phyloP scores from a whole-genome alignment of 164 flowering plant genomes.

The Aristolochia fimbriata region DNA sequence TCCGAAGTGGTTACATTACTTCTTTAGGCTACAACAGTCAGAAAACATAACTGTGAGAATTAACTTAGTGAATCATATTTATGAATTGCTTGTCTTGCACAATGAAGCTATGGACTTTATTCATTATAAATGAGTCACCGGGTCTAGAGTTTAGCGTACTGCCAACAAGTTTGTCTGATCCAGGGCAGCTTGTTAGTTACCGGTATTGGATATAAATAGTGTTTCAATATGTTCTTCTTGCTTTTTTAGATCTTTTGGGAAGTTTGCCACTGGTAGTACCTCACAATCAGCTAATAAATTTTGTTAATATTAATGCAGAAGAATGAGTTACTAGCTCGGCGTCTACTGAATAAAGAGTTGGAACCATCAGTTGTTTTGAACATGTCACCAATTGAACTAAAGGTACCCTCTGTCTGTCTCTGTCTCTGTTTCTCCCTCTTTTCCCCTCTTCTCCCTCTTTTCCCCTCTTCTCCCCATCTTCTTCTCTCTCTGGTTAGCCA shows the following conservation, averaged over 20 bases:
- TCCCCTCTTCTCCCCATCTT: not conserved
- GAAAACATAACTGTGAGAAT: too few relatives aligned
- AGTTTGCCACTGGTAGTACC: not conserved
- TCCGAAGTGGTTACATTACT: too few relatives aligned
- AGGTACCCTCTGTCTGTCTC: constrained; percentile 31
- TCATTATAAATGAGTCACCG: too few relatives aligned
- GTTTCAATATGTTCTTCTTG: not conserved
- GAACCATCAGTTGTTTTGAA: constrained; percentile 63
- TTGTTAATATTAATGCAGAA: constrained; percentile 33
- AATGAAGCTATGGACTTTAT: too few relatives aligned
- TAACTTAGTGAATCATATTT: too few relatives aligned
- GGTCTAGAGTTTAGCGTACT: too few relatives aligned
- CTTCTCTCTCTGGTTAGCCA: too few relatives aligned
- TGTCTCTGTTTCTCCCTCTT: not conserved
- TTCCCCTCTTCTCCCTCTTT: not conserved
- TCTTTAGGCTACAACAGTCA: too few relatives aligned
- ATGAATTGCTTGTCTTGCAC: too few relatives aligned
- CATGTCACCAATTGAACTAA: constrained; percentile 79
- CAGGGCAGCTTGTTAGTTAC: not conserved
- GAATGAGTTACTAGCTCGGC: constrained; percentile 47
- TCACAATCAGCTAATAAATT: not conserved
- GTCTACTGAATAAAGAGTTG: constrained; percentile 65
- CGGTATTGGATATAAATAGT: too few relatives aligned
- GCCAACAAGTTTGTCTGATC: not conserved
- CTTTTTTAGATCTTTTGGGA: not conserved